A percentile compares a stretch with the other conserved stretches of the same genome.
Conservation (phyloP, 169 alveolate species). For the Miamiensis avidus region DNA sequence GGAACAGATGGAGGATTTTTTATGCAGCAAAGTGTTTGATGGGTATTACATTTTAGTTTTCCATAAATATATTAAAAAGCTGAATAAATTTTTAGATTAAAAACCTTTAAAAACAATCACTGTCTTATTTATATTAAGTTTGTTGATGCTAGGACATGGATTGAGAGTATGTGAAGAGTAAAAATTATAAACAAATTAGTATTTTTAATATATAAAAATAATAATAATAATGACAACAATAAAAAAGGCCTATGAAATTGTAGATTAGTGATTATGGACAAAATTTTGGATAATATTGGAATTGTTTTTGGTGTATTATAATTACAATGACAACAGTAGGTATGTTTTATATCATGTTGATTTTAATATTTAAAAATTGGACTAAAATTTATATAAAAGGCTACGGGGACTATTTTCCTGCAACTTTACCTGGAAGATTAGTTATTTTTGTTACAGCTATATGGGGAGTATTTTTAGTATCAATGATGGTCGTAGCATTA, state of each 20-base stretch:
- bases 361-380: too few relatives aligned
- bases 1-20: background rate
- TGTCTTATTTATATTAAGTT: background rate
- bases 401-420: slow-evolving; percentile 80
- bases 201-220: too few relatives aligned
- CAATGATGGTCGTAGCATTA: slow-evolving; percentile 77
- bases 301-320: slow-evolving; percentile 70
- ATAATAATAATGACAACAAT: too few relatives aligned
- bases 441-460: slow-evolving; percentile 69
- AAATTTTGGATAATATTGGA: slow-evolving; percentile 14
- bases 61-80: too few relatives aligned
- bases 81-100: background rate
- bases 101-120: background rate
- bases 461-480: slow-evolving; percentile 79
- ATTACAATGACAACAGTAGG: slow-evolving; percentile 79
- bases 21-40: background rate
- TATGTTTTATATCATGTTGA: too few relatives aligned
- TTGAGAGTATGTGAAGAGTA: background rate
- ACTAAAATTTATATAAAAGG: slow-evolving; percentile 14
- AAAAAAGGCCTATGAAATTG: background rate
- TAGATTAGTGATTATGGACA: background rate
- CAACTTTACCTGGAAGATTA: slow-evolving; percentile 68
- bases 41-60: background rate
- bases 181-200: too few relatives aligned
- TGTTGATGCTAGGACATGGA: background rate